Base-by-base conservation (phyloP, 176 grass and related monocot genomes). In the Echinochloa phyllopogon region DNA sequence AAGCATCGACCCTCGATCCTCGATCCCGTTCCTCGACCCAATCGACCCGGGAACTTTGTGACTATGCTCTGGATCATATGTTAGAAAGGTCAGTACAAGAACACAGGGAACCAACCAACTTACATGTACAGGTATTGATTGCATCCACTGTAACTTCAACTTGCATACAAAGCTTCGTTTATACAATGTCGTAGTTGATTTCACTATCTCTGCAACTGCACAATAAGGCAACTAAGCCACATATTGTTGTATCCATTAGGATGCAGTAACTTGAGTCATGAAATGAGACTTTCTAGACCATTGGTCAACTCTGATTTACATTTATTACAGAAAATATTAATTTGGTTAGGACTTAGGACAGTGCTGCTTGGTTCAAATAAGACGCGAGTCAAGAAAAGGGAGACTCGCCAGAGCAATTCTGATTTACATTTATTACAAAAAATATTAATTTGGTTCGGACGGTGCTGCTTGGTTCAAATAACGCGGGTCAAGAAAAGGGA, bases 211-310 rank as follows among this genome's bases (percentile, higher is more conserved):
- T 63, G 15, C 18, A 36, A 78, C 17, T 64, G 16, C 48, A 8
- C 59, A 48, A 62, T 45, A 78, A 64, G 25, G 69, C 43, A 72
- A 72, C n/a, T 71, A 71, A 71, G 69, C 42, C 21, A 47, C n/a
- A n/a, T n/a, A 47, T 27, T 48, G 42, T 27, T 48, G 48, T 71
- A 71, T 71, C 41, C n/a, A 71, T 47, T 71, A 45, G 68, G n/a
- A 45, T 47, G 42, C 25, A 48, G 42, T 71, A 71, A 44, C 66
- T 45, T 24, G 4, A 70, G 21, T 45, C 10, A 70, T 14, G 67
- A 25, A 47, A 25, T 11, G 43, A 27, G 68, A 16, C 68, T 72
- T 48, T 8, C 42, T 27, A 72, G 27, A 63, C 43, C 17, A 41
- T 41, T 71, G 42, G 4, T 13, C n/a, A 69, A 69, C 20, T 43